A percentile compares a stretch with the other conserved stretches of the same genome.
Conservation (phyloP, 2,329 filamentous ascomycete genomes). For the Paraconiothyrium sp. region DNA sequence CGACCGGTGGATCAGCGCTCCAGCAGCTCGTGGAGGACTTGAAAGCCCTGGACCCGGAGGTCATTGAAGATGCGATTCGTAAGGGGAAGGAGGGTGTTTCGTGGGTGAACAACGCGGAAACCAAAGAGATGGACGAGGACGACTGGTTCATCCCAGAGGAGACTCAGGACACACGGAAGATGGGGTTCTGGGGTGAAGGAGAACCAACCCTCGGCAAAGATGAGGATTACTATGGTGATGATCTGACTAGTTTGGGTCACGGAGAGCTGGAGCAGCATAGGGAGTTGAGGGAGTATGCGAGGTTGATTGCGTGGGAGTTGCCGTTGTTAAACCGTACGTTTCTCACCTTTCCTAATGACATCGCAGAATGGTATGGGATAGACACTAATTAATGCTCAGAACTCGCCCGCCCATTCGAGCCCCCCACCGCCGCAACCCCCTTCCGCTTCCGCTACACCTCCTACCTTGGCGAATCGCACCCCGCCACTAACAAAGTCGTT, state of each 20-base stretch:
- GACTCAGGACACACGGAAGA: slow-evolving; percentile 13
- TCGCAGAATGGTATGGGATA: not conserved
- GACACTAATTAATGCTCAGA: slow-evolving; percentile 60
- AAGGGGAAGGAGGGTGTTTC: slow-evolving; percentile 36
- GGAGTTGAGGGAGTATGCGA: slow-evolving; percentile 87
- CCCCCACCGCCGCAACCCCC: slow-evolving; percentile 72
- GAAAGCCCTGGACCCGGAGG: slow-evolving; percentile 33
- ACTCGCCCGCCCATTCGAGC: slow-evolving; percentile 81
- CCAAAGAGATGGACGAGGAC: slow-evolving; percentile 32
- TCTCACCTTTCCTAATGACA: not conserved
- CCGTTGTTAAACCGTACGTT: slow-evolving; percentile 84
- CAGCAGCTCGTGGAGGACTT: slow-evolving; percentile 34
- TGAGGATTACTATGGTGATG: slow-evolving; percentile 77
- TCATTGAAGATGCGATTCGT: slow-evolving; percentile 33
- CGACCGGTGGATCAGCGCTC: slow-evolving; percentile 31
- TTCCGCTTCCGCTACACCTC: slow-evolving; percentile 96
- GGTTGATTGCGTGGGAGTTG: slow-evolving; percentile 94
- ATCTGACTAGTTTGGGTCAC: slow-evolving; percentile 85
- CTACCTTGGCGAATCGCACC: slow-evolving; percentile 94
- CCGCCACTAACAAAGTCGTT: slow-evolving; percentile 91
- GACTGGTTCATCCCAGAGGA: slow-evolving; percentile 35
- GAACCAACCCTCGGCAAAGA: slow-evolving; percentile 64
- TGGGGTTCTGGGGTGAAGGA: slow-evolving; percentile 50
- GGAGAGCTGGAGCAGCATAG: slow-evolving; percentile 87
- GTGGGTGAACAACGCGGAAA: slow-evolving; percentile 23